Evolutionary conservation across 345 rosid genomes (phyloP).

Genomic region (Dimocarpus longan): DNA sequence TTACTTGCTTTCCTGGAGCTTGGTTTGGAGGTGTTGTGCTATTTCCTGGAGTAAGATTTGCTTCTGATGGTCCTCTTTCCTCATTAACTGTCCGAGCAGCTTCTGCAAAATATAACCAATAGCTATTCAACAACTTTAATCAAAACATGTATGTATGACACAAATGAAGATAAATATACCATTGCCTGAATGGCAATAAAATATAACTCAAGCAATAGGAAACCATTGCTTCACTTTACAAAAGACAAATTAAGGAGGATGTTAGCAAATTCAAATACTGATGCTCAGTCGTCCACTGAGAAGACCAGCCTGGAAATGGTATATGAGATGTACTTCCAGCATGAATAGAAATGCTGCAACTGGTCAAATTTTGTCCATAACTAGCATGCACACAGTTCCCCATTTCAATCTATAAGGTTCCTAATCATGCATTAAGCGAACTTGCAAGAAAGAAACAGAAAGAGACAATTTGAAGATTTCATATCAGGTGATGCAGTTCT

Average conservation of each 20-base stretch:
- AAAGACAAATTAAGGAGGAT: background rate
- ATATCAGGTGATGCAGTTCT: background rate
- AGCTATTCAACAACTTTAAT: conserved; percentile 1
- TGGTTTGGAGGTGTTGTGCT: conserved; percentile 42
- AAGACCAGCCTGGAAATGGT: background rate
- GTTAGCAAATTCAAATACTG: background rate
- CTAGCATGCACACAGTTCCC: too few relatives aligned
- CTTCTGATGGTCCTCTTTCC: conserved; percentile 55
- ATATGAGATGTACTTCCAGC: background rate
- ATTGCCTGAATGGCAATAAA: background rate
- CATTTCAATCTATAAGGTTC: background rate
- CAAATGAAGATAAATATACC: background rate
- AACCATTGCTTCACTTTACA: background rate
- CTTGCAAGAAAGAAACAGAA: background rate
- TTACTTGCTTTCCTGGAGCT: conserved; percentile 46
- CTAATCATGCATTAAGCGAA: background rate
- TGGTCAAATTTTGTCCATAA: background rate
- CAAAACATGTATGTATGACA: background rate
- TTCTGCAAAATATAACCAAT: conserved; percentile 29
- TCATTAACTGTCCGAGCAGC: conserved; percentile 37
- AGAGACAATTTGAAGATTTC: background rate
- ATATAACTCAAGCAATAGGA: background rate
- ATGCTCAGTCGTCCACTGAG: background rate
- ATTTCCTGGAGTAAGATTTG: conserved; percentile 42
- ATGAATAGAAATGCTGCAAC: background rate